Evolutionary conservation across 2,329 filamentous ascomycete species (phyloP).

Genomic region (Chaetomium olivaceum): DNA sequence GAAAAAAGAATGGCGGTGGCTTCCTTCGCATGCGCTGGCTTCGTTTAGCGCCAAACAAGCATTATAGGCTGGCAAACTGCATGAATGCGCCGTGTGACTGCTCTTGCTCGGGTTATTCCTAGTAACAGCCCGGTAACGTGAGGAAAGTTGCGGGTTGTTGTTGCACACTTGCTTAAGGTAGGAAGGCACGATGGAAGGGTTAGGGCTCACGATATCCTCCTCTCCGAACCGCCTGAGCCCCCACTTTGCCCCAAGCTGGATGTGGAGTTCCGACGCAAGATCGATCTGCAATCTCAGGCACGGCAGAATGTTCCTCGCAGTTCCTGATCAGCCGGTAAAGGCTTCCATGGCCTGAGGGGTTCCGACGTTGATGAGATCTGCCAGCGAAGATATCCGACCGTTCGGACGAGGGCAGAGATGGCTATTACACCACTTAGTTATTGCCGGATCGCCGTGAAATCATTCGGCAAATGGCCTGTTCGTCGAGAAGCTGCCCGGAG

Average conservation of each 20-base stretch:
- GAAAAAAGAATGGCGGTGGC: constrained; percentile 8
- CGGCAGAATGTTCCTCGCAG: not conserved
- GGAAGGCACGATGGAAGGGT: not conserved
- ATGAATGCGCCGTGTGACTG: constrained; percentile 11
- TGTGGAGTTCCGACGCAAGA: not conserved
- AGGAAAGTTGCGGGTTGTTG: no score
- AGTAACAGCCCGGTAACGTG: not conserved
- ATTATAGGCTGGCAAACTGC: not conserved
- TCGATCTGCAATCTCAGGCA: not conserved
- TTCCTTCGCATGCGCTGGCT: constrained; percentile 12
- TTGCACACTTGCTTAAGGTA: not conserved
- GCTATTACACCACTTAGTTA: not conserved
- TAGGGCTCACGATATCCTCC: not conserved
- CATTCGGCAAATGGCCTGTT: constrained; percentile 1
- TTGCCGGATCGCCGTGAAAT: not conserved
- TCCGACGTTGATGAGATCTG: not conserved
- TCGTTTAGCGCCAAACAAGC: not conserved
- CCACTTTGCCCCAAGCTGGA: not conserved
- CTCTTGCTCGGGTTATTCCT: not conserved
- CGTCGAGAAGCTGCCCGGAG: not conserved
- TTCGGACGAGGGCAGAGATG: not conserved
- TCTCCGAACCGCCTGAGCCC: not conserved
- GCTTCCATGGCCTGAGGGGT: not conserved
- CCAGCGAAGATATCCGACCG: not conserved
- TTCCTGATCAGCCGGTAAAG: not conserved